These are phyloP conservation scores for Coniferiporia sulphurascens DNA, from an alignment of 1,284 basidiomycete species.

Conservation along the genomic window DNA sequence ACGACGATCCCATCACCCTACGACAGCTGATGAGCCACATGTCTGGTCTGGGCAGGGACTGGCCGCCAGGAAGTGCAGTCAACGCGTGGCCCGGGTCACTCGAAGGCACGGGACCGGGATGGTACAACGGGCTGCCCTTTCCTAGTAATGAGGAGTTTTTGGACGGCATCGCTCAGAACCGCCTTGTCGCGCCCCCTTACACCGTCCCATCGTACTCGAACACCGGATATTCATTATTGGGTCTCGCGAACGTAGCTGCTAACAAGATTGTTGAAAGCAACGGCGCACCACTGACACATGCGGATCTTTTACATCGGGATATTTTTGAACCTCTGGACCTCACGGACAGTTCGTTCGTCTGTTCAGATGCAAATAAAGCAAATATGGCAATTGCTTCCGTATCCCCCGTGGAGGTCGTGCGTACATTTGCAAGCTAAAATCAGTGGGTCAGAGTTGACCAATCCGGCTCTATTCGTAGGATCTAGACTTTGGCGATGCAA, in stretches of 20 bases:
- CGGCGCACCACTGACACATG: conserved; percentile 31
- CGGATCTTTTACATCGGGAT: conserved; percentile 38
- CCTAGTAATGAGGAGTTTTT: conserved; percentile 30
- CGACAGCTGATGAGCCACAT: conserved; percentile 43
- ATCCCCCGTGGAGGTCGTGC: neutral
- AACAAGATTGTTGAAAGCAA: conserved; percentile 29
- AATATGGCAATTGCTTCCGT: conserved; percentile 26
- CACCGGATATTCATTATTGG: conserved; percentile 38
- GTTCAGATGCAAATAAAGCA: conserved; percentile 25
- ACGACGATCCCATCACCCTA: conserved; percentile 37
- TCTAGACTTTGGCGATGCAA: conserved; percentile 34
- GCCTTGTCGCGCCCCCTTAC: conserved; percentile 38
- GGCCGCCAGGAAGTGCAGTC: conserved; percentile 35
- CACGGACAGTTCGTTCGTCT: conserved; percentile 35
- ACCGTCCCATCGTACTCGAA: conserved; percentile 47
- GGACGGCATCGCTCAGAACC: conserved; percentile 27
- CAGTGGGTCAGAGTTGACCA: too few relatives aligned
- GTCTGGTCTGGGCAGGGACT: conserved; percentile 43
- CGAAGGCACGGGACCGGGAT: conserved; percentile 23
- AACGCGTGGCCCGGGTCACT: conserved; percentile 34
- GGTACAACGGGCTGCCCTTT: conserved; percentile 28
- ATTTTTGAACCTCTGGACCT: conserved; percentile 40
- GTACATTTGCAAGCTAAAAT: neutral
- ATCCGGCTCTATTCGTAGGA: conserved; percentile 30
- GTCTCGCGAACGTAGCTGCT: conserved; percentile 39